Evolutionary conservation across 2,329 filamentous ascomycete species (phyloP), one percentile per base, ranked within the genome.

Genomic region (Colletotrichum plurivorum): DNA sequence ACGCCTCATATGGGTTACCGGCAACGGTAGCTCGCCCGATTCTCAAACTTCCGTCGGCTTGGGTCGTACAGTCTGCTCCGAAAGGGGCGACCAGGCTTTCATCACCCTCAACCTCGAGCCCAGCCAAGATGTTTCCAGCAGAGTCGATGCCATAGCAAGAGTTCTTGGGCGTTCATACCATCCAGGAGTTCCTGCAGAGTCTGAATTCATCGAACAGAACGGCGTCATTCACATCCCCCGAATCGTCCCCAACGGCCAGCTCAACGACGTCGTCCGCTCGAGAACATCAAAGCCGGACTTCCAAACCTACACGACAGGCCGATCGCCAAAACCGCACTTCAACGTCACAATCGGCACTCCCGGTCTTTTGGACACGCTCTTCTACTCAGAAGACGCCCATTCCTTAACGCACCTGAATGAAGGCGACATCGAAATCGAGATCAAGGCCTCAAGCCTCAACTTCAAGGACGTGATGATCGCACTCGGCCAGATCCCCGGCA

Each of bases 381-480:
- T 62, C 48, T 67, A 49, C 45, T 12, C 39, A 1, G 63, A 67
- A 9, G 22, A 36, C 1, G 7, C 39, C 15, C 18, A 54, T 2
- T 9, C 15, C 16, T 46, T 8, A 5, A 18, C 18, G 22, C 45
- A 43, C 9, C 67, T 76, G 1, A 41, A 18, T 7, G 53, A 63
- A 0, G 71, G 72, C 31, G 71, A 75, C 9, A 63, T 81, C 16
- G 78, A 81, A 58, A 73, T 73, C 6, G 57, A 71, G 36, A 51
- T 73, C 8, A 65, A 71, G 10, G 72, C 75, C 1, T 67, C 74
- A 10, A 74, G 77, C 15, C 71, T 80, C 57, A 79, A 80, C 69
- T 80, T 81, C 72, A 78, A 78, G 49, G 79, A 81, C 48, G 76
- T 81, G 4, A 73, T 80, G 2, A 75, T 81, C 20, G 76, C 78